These are phyloP conservation scores for Gossypium longicalyx DNA, from an alignment of 345 rosid species.

Conservation along the genomic window DNA sequence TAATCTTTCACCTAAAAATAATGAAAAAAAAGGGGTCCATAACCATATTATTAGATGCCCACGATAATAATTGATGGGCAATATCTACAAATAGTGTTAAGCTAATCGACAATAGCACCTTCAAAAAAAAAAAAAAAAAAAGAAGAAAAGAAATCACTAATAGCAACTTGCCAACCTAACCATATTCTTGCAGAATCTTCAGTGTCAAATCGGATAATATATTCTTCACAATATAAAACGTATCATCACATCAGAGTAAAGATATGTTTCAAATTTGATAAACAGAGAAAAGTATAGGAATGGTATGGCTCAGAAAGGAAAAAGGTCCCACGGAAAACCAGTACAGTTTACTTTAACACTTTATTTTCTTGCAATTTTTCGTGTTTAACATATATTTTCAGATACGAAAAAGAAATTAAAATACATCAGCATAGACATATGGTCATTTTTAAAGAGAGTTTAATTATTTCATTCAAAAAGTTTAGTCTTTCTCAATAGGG, in stretches of 20 bases:
- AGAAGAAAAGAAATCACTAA: too few relatives aligned
- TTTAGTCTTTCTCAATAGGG: too few relatives aligned
- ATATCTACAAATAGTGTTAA: neutral
- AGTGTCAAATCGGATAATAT: neutral
- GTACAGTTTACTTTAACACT: too few relatives aligned
- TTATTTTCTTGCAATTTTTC: too few relatives aligned
- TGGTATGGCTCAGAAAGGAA: too few relatives aligned
- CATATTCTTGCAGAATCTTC: neutral
- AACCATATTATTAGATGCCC: constrained; percentile 4
- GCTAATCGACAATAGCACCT: neutral
- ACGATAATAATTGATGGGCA: neutral
- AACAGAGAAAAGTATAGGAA: too few relatives aligned
- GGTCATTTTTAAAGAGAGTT: neutral
- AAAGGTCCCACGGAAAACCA: too few relatives aligned
- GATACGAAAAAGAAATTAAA: too few relatives aligned
- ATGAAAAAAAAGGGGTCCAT: neutral
- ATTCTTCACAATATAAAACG: neutral
- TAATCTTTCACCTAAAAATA: constrained; percentile 4
- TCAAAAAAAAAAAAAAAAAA: too few relatives aligned
- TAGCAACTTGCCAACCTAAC: neutral
- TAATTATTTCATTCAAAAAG: neutral
- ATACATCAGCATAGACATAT: too few relatives aligned
- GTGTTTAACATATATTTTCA: too few relatives aligned
- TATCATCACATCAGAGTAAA: neutral
- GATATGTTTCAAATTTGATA: neutral